Evolutionary conservation across 345 rosid genomes (phyloP), one percentile per base, ranked within the genome.

Genomic region (Trapa bicornis): DNA sequence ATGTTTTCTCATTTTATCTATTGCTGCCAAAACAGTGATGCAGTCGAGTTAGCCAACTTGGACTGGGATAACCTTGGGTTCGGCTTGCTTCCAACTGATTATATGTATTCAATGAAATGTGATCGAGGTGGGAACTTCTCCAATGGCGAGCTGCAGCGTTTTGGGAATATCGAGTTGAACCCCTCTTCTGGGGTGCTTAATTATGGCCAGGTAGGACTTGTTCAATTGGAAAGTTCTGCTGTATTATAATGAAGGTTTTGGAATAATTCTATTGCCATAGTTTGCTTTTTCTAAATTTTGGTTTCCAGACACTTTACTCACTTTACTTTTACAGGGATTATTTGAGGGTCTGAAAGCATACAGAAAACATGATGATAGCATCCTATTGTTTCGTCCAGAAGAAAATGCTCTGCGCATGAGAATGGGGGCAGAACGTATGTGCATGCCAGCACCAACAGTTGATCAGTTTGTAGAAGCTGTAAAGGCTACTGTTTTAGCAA

Each of bases 311-410:
- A 38, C 15, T 17, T 65, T 16, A 60, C 39, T 22, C 69, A 15
- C 56, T 33, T 66, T 66, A 16, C 67, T 61, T 41, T 41, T 41
- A 41, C 7, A 90, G 97, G 97, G 97, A 67, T 75, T 94, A 77
- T 94, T 94, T 71, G 97, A 91, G 78, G 99, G 96, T 69, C 72
- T 94, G 77, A 94, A 91, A 84, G 97, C 99, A 29, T 94, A 94
- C 74, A 81, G 86, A 73, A 88, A 82, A 75, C 78, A 82, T 68
- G 89, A 89, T 68, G 89, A 87, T 41, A 81, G 65, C 37, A 74
- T 94, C 71, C 88, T 91, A 37, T 81, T 91, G 68, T 94, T 94
- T 75, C 97, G 93, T 67, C 96, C 96, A 1, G 91, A 87, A 70
- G 97, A 94, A 83, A 91, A 94, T 83, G 97, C 96, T 43, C 61